These are phyloP conservation scores for Yarrowia divulgata DNA, from an alignment of 805 yeast species.

Conservation along the genomic window DNA sequence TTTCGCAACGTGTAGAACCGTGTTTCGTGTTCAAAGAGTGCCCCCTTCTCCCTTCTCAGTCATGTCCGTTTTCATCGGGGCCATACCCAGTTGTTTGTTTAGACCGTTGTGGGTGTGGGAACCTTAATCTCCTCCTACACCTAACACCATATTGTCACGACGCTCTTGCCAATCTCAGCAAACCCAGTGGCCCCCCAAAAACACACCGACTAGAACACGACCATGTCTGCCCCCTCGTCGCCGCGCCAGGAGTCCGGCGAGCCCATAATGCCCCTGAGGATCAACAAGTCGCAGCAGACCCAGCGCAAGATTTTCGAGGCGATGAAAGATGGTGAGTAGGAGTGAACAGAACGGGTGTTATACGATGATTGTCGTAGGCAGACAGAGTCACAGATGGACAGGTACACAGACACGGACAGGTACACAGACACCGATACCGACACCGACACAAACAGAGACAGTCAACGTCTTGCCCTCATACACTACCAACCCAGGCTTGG, in stretches of 20 bases:
- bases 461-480: too few relatives aligned
- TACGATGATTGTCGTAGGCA: too few relatives aligned
- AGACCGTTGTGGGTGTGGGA: neutral
- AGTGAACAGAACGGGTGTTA: too few relatives aligned
- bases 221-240: conserved; percentile 37
- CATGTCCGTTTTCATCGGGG: neutral
- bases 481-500: too few relatives aligned
- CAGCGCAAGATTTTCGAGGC: conserved; percentile 32
- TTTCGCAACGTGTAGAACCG: too few relatives aligned
- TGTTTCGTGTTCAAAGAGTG: too few relatives aligned
- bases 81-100: neutral
- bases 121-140: neutral
- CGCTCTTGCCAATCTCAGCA: neutral
- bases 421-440: too few relatives aligned
- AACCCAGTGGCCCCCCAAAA: neutral
- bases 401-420: too few relatives aligned
- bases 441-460: too few relatives aligned
- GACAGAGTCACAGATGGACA: too few relatives aligned
- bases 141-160: conserved; percentile 16
- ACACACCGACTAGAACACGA: neutral
- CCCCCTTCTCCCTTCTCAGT: too few relatives aligned
- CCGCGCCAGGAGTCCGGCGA: conserved; percentile 22
- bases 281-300: conserved; percentile 29
- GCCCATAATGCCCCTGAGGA: conserved; percentile 30
- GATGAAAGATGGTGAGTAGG: conserved; percentile 32